A percentile compares a stretch with the other conserved stretches of the same genome.
Conservation (phyloP, 2,329 filamentous ascomycete species). For the Pestalotiopsis sp. region DNA sequence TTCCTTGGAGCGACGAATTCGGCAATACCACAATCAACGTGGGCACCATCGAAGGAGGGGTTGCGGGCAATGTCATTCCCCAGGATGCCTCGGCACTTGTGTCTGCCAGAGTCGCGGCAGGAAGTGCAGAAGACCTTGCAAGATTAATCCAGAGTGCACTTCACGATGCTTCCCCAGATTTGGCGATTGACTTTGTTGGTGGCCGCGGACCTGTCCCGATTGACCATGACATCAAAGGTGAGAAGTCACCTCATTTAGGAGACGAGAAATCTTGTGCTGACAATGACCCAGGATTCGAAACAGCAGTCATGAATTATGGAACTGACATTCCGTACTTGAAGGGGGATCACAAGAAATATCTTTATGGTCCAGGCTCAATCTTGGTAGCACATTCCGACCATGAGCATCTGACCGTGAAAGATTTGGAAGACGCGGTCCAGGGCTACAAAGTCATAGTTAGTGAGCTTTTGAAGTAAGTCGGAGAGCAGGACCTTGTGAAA, state of each 20-base stretch:
- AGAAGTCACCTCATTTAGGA: background rate
- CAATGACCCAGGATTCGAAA: constrained; percentile 64
- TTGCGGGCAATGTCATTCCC: constrained; percentile 14
- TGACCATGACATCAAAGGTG: constrained; percentile 14
- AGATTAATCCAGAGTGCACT: background rate
- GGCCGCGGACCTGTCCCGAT: background rate
- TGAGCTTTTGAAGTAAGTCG: constrained; percentile 36
- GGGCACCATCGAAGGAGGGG: constrained; percentile 11
- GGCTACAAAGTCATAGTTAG: constrained; percentile 73
- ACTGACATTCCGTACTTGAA: constrained; percentile 81
- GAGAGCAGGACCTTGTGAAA: background rate
- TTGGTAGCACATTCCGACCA: constrained; percentile 82
- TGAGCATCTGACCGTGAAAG: constrained; percentile 73
- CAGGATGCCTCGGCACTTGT: constrained; percentile 1
- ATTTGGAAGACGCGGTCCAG: constrained; percentile 74
- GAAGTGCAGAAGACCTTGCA: background rate
- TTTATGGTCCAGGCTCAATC: constrained; percentile 71
- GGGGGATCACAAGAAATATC: constrained; percentile 66
- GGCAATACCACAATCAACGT: constrained; percentile 13
- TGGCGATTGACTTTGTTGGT: background rate
- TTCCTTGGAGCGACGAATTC: constrained; percentile 2
- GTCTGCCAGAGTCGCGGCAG: background rate
- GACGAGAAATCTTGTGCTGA: background rate
- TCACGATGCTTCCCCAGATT: background rate
- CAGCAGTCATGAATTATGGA: constrained; percentile 81